Evolutionary conservation across 2,329 filamentous ascomycete species (phyloP).

Genomic region (Scytalidium sp.): DNA sequence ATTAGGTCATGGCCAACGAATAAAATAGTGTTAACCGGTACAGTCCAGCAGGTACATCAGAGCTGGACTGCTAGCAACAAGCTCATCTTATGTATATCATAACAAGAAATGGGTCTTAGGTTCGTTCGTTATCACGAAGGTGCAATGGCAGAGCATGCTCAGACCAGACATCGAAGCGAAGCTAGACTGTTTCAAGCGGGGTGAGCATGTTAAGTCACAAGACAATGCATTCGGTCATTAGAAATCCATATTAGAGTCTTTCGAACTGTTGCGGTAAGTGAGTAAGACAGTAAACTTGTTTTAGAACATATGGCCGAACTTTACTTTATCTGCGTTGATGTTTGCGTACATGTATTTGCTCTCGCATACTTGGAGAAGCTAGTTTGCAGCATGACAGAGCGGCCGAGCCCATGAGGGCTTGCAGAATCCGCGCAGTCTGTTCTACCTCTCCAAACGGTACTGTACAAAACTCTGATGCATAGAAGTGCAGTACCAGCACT

Average conservation of each 20-base stretch:
- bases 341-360: no score
- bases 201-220: background rate
- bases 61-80: slow-evolving; percentile 14
- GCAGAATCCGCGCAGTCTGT: no score
- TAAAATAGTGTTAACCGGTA: slow-evolving; percentile 1
- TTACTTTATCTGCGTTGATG: no score
- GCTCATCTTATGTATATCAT: slow-evolving; percentile 12
- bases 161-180: background rate
- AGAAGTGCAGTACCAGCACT: no score
- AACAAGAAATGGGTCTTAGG: background rate
- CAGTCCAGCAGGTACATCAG: slow-evolving; percentile 16
- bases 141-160: background rate
- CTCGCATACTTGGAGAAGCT: no score
- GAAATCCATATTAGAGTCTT: background rate
- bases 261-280: background rate
- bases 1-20: slow-evolving; percentile 16
- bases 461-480: no score
- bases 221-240: background rate
- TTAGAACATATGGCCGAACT: background rate
- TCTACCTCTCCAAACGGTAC: no score
- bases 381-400: no score
- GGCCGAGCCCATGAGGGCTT: no score
- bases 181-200: background rate
- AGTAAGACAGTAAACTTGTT: background rate
- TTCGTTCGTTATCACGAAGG: background rate